These are phyloP conservation scores for Russula dissimulans DNA, from an alignment of 768 basidiomycete genomes.

Conservation along the genomic window DNA sequence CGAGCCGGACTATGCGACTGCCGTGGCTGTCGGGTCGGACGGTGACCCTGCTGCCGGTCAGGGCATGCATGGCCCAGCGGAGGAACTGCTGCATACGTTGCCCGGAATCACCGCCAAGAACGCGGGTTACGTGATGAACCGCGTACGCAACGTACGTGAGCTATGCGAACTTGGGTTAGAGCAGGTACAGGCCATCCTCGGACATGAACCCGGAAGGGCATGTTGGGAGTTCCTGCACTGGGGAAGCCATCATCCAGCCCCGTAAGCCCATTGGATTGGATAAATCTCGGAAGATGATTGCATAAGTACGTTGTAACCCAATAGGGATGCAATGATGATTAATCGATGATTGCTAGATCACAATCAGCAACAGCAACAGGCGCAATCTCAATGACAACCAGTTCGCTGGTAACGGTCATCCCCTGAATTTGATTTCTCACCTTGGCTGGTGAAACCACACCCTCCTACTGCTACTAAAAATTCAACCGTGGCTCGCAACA, in stretches of 20 bases:
- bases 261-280: no score
- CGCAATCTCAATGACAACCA: slow-evolving; percentile 2
- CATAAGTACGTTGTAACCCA: no score
- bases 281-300: no score
- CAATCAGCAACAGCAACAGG: neutral
- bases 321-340: no score
- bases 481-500: neutral
- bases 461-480: neutral
- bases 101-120: slow-evolving; percentile 85
- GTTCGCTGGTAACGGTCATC: neutral
- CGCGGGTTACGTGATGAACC: slow-evolving; percentile 73
- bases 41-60: slow-evolving; percentile 58
- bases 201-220: slow-evolving; percentile 68
- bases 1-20: slow-evolving; percentile 73
- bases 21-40: slow-evolving; percentile 74
- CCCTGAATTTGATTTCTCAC: neutral
- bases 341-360: no score
- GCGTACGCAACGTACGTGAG: slow-evolving; percentile 67
- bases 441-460: neutral
- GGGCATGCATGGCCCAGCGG: slow-evolving; percentile 64
- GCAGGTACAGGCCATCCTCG: slow-evolving; percentile 65
- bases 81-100: slow-evolving; percentile 72
- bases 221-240: slow-evolving; percentile 79
- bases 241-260: slow-evolving; percentile 27
- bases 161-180: slow-evolving; percentile 54